These are phyloP conservation scores for Coemansia sp. DNA, from an alignment of 192 early-diverging fungal species.

Conservation along the genomic window DNA sequence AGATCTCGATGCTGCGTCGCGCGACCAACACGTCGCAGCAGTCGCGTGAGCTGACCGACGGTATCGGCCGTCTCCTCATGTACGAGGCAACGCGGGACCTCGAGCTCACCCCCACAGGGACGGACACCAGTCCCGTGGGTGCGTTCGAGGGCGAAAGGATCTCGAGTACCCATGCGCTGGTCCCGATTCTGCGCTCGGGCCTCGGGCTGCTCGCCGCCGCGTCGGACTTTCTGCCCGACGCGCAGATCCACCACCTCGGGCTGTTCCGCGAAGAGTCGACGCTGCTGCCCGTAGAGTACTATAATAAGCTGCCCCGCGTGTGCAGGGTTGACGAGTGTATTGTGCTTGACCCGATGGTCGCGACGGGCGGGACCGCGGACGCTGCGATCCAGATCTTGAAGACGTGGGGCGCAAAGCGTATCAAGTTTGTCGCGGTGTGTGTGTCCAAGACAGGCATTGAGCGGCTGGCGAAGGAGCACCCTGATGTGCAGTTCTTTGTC, in stretches of 20 bases:
- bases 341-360: slow-evolving; percentile 81
- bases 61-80: slow-evolving; percentile 56
- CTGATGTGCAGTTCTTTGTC: slow-evolving; percentile 59
- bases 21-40: slow-evolving; percentile 44
- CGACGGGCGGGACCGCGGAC: slow-evolving; percentile 76
- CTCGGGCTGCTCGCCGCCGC: slow-evolving; percentile 56
- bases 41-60: slow-evolving; percentile 56
- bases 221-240: slow-evolving; percentile 63
- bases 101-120: slow-evolving; percentile 9
- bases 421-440: slow-evolving; percentile 68
- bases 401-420: slow-evolving; percentile 73
- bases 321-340: slow-evolving; percentile 68
- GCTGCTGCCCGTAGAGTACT: slow-evolving; percentile 88
- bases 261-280: slow-evolving; percentile 78
- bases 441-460: slow-evolving; percentile 57
- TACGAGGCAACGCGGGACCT: slow-evolving; percentile 64
- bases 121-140: slow-evolving; percentile 53
- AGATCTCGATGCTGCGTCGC: slow-evolving; percentile 59
- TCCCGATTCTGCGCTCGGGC: slow-evolving; percentile 67
- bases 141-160: slow-evolving; percentile 45
- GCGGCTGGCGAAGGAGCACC: slow-evolving; percentile 37
- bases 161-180: slow-evolving; percentile 49
- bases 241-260: slow-evolving; percentile 76
- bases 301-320: slow-evolving; percentile 79
- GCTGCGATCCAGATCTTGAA: slow-evolving; percentile 75